Evolutionary conservation across 495 filamentous ascomycete genomes (phyloP).

Genomic region (Podospora pseudoanserina): DNA sequence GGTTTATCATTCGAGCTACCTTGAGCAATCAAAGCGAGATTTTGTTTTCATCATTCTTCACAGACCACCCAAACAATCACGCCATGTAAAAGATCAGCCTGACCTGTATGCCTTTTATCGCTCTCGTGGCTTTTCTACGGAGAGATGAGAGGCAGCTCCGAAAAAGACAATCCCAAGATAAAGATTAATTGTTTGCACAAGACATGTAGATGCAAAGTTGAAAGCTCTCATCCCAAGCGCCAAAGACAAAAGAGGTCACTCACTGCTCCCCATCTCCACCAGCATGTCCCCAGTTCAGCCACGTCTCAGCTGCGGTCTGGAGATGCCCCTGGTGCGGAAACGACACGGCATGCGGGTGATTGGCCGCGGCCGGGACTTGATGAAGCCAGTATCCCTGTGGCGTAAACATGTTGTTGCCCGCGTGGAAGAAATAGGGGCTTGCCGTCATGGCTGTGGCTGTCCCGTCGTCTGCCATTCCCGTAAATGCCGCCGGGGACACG

Average conservation of each 20-base stretch:
- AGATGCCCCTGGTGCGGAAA: neutral
- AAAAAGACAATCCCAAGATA: neutral
- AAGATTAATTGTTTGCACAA: neutral
- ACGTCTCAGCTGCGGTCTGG: neutral
- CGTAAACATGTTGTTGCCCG: slow-evolving; percentile 5
- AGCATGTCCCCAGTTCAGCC: neutral
- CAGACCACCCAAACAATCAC: too few species aligned
- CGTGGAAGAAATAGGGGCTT: neutral
- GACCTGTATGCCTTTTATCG: too few species aligned
- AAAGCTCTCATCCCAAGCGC: too few species aligned
- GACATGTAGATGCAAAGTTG: neutral
- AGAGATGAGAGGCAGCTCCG: too few species aligned
- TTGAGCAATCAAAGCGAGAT: neutral
- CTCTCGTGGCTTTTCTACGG: too few species aligned
- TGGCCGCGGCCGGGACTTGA: neutral
- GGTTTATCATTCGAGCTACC: neutral
- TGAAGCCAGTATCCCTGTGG: slow-evolving; percentile 2
- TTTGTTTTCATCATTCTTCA: neutral
- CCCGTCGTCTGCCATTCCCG: slow-evolving; percentile 3
- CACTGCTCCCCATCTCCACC: neutral
- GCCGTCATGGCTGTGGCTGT: neutral
- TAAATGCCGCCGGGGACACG: neutral
- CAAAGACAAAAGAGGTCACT: neutral
- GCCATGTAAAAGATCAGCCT: too few species aligned
- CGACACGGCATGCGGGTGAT: neutral